These are phyloP conservation scores for Botryotinia convoluta DNA, from an alignment of 2,329 filamentous ascomycete species.

Conservation along the genomic window DNA sequence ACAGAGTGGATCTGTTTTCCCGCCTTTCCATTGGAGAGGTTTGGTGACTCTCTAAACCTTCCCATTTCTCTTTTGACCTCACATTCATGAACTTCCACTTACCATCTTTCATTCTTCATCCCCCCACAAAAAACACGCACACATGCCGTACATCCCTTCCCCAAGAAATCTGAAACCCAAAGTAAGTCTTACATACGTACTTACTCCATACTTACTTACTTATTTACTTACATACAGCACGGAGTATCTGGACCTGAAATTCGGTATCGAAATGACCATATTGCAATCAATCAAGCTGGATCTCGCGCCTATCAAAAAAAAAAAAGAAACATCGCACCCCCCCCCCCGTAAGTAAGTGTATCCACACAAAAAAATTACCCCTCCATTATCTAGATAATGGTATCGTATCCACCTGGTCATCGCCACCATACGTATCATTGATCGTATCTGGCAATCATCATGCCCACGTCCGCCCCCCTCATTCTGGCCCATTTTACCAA, in stretches of 20 bases:
- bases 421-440: neutral
- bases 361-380: slow-evolving; percentile 2
- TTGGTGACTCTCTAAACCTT: neutral
- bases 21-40: neutral
- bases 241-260: neutral
- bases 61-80: neutral
- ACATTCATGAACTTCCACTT: neutral
- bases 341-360: neutral
- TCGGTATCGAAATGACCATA: neutral
- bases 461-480: neutral
- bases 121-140: neutral
- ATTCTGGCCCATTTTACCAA: neutral
- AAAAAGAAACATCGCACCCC: neutral
- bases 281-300: neutral
- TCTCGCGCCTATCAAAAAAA: neutral
- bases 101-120: neutral
- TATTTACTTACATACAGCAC: neutral
- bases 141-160: neutral
- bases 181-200: neutral
- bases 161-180: neutral
- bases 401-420: slow-evolving; percentile 9
- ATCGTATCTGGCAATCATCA: neutral
- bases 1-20: neutral
- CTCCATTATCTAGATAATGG: neutral
- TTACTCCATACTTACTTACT: neutral